A percentile compares a stretch with the other conserved stretches of the same genome.
These are phyloP conservation scores for Dactylorhiza incarnata DNA, from an alignment of 106 monocot genomes.

Conservation along the genomic window DNA sequence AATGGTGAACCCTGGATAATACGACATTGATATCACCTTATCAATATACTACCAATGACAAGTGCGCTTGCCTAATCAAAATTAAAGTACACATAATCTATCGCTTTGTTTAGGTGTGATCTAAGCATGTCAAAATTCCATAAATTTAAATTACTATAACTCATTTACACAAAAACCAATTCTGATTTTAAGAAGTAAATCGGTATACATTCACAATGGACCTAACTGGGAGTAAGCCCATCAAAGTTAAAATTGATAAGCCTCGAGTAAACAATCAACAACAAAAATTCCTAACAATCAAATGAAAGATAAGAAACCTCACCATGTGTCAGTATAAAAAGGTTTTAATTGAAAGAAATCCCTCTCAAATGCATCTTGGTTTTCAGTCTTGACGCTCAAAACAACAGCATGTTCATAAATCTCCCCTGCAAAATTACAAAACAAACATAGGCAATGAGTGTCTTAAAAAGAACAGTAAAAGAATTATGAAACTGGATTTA, in stretches of 20 bases:
- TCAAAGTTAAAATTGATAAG: not conserved
- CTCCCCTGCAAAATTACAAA: conserved; percentile 59
- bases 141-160: not conserved
- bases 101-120: too few species aligned
- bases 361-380: conserved; percentile 96
- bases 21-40: too few species aligned
- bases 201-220: not conserved
- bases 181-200: not conserved
- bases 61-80: too few species aligned
- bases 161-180: not conserved
- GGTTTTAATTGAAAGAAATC: conserved; percentile 97
- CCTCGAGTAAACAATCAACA: not conserved
- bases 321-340: conserved; percentile 92
- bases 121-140: not conserved
- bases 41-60: too few species aligned
- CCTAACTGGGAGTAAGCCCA: not conserved
- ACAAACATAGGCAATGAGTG: not conserved
- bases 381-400: conserved; percentile 85
- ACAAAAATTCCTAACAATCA: not conserved
- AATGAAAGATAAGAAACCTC: not conserved
- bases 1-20: too few species aligned
- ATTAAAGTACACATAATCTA: too few species aligned
- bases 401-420: conserved; percentile 97
- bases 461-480: not conserved
- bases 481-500: not conserved